Evolutionary conservation across 345 rosid genomes (phyloP), one percentile per base, ranked within the genome.

Genomic region (Lumnitzera littorea): DNA sequence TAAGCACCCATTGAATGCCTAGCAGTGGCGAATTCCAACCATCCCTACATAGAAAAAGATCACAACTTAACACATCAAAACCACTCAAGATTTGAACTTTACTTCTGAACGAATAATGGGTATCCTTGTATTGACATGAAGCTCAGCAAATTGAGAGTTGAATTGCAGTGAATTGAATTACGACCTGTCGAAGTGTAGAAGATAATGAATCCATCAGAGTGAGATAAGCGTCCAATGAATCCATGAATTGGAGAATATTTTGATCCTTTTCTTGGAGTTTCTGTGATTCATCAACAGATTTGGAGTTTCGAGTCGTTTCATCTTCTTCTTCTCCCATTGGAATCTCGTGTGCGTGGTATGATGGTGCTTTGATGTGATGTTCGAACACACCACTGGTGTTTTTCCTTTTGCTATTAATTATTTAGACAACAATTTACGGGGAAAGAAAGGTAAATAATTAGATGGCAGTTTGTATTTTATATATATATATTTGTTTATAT

Each of bases 1-100:
- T 78, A 87, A 51, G 86, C 66, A 48, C 99, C 99, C 99, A 94
- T 88, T 3, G 97, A 84, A 63, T 90, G 96, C 31, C 96, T 72
- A 47, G 97, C 95, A 74, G 96, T 78, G 6, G 97, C 91, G 60
- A 94, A 60, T 58, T 94, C 91, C 59, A 94, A 64, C 99, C 99
- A 94, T 57, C 97, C 99, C 97, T 94, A 60, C 53, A 62, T 55
- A 13, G 14, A 24, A 11, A 20, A 15, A 43, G 36, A 17, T 31
- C 5, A 2, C 17, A 57, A 53, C 51, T 7, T 59, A 23, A 46
- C 16, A 5, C 46, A 47, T 20, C 23, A 29, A 46, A 13, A 67
- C n/a, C 24, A 46, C 13, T 50, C 53, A 53, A 55, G 57, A 15
- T 54, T 54, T 20, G 20, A 36, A 57, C 20, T 57, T 25, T 5